These are phyloP conservation scores for Aegilops umbellulata DNA, from an alignment of 176 grass and related monocot genomes.

Conservation along the genomic window DNA sequence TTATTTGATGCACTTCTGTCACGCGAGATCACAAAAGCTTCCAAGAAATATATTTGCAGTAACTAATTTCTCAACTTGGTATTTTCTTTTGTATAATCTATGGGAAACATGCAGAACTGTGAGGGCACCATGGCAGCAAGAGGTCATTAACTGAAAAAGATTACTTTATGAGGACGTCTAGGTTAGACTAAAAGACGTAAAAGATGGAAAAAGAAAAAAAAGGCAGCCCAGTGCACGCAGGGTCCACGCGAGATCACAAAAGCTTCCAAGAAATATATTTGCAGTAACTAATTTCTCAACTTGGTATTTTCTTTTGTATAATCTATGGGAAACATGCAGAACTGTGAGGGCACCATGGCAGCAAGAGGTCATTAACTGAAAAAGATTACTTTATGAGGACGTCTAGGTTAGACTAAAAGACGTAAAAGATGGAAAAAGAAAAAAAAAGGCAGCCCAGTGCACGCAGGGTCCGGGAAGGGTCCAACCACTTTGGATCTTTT, in stretches of 20 bases:
- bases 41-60: neutral
- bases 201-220: neutral
- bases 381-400: neutral
- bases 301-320: neutral
- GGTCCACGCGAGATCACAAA: neutral
- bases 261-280: slow-evolving; percentile 4
- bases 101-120: slow-evolving; percentile 6
- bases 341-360: slow-evolving; percentile 1
- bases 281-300: slow-evolving; percentile 5
- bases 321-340: slow-evolving; percentile 12
- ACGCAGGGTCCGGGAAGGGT: too few relatives aligned
- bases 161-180: neutral
- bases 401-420: neutral
- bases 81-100: neutral
- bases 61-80: slow-evolving; percentile 11
- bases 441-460: too few relatives aligned
- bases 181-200: neutral
- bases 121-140: slow-evolving; percentile 7
- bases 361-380: slow-evolving; percentile 11
- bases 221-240: too few relatives aligned
- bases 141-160: slow-evolving; percentile 5
- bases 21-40: neutral
- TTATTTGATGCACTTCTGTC: neutral
- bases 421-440: neutral
- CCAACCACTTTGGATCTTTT: too few relatives aligned